Evolutionary conservation across 2,329 filamentous ascomycete species (phyloP).

Genomic region (Penicillium brevicompactum): DNA sequence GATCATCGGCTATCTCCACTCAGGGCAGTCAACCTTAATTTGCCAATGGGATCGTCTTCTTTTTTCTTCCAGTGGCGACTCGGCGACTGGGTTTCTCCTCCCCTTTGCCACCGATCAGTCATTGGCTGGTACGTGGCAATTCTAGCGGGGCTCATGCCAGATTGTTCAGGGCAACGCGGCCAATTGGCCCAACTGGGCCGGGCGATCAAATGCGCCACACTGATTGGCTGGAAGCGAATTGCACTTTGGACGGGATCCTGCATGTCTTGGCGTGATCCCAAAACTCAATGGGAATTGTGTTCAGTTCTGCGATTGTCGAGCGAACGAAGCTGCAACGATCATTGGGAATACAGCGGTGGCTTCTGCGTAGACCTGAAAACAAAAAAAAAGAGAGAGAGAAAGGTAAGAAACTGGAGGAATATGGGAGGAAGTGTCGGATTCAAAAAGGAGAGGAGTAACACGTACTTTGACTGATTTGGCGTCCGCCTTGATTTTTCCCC

Average conservation of each 20-base stretch:
- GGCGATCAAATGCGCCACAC: neutral
- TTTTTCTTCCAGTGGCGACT: slow-evolving; percentile 9
- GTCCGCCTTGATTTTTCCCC: slow-evolving; percentile 94
- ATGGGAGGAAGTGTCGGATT: neutral
- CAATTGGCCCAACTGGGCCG: neutral
- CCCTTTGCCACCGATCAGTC: neutral
- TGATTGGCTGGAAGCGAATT: slow-evolving; percentile 2
- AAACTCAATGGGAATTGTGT: neutral
- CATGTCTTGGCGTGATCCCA: slow-evolving; percentile 9
- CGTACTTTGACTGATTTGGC: slow-evolving; percentile 86
- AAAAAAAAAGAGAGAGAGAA: neutral
- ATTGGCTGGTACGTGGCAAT: neutral
- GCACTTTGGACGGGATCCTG: slow-evolving; percentile 9
- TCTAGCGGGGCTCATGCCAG: neutral
- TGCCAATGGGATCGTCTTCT: neutral
- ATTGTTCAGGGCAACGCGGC: neutral
- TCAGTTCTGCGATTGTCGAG: slow-evolving; percentile 37
- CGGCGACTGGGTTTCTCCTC: slow-evolving; percentile 6
- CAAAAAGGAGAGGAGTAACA: slow-evolving; percentile 3
- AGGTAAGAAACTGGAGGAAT: neutral
- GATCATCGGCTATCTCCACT: slow-evolving; percentile 12
- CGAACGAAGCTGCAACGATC: slow-evolving; percentile 68
- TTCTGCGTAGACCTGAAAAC: slow-evolving; percentile 61
- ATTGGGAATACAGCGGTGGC: slow-evolving; percentile 68
- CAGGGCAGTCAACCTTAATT: slow-evolving; percentile 16